phyloP scores from a whole-genome alignment of 495 filamentous ascomycete genomes.

The Saxispiralis lemnorum region DNA sequence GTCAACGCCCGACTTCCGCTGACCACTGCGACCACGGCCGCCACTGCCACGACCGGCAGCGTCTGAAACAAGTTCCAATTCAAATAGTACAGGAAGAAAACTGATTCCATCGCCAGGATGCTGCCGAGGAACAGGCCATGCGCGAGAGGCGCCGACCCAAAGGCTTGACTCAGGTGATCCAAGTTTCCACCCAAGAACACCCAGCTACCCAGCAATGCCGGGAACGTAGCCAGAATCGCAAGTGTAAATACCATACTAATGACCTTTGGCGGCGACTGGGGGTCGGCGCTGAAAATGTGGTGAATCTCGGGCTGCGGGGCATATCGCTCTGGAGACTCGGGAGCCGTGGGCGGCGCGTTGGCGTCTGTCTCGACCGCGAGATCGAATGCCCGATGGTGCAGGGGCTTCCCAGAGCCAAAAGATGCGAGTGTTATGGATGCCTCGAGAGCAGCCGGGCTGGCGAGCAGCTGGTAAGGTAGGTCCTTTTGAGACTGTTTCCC shows the following conservation, averaged over 20 bases:
- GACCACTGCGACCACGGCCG: conserved; percentile 56
- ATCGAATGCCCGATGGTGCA: conserved; percentile 46
- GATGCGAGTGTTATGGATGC: conserved; percentile 71
- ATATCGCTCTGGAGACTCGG: conserved; percentile 55
- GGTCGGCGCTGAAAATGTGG: conserved; percentile 72
- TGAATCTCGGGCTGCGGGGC: conserved; percentile 68
- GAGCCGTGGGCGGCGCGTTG: conserved; percentile 36
- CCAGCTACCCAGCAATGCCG: conserved; percentile 60
- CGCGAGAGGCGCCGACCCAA: conserved; percentile 53
- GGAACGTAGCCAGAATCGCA: conserved; percentile 52
- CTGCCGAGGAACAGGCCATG: conserved; percentile 71
- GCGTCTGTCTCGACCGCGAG: conserved; percentile 47
- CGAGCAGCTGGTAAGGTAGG: conserved; percentile 66
- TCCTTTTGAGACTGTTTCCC: conserved; percentile 62
- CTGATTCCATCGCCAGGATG: conserved; percentile 66
- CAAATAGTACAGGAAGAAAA: conserved; percentile 91
- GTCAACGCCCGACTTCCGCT: conserved; percentile 82
- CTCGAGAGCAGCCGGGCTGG: conserved; percentile 43
- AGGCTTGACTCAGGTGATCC: conserved; percentile 55
- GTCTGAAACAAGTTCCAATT: conserved; percentile 86
- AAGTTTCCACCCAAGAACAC: conserved; percentile 66
- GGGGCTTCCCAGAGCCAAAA: conserved; percentile 56
- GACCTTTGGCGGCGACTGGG: conserved; percentile 64
- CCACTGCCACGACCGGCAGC: conserved; percentile 51
- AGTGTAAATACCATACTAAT: conserved; percentile 62